Base-by-base conservation (phyloP, 139 green algal species). In the Chlamydomonas eustigma region DNA sequence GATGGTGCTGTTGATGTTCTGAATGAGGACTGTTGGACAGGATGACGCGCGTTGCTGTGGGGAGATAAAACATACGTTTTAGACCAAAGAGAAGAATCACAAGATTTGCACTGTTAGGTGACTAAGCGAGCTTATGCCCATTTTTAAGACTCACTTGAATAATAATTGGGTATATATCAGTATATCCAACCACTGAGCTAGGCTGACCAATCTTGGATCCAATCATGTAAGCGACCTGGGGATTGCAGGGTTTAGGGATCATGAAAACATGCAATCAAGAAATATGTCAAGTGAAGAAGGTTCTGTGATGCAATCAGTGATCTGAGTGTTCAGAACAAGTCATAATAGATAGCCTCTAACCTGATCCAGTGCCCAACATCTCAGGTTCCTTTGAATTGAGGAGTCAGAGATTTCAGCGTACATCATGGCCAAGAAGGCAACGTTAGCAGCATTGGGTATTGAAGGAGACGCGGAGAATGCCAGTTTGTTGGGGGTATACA, bases 11-110 rank as follows among this genome's bases (percentile, higher is more conserved):
- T 70, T 70, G 8, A 35, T 22, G 25, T 70, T 70, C 25, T 32
- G 25, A 6, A 22, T 28, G 58, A 37, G 32, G 58, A 35, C 18
- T 24, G 4, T 34, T 31, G 37, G 22, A 31, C 74, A 50, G 39
- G 75, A 80, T 0, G 75, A 80, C 1, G 64, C 64, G 31, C 75
- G 75, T n/a, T 80, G 75, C 65, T 80, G 75, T n/a, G n/a, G n/a
- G n/a, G n/a, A n/a, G n/a, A n/a, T n/a, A n/a, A n/a, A n/a, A n/a
- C n/a, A n/a, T n/a, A n/a, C n/a, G n/a, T n/a, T n/a, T n/a, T n/a
- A n/a, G n/a, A n/a, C n/a, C n/a, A n/a, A n/a, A n/a, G n/a, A n/a
- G n/a, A n/a, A n/a, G n/a, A n/a, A n/a, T n/a, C n/a, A n/a, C n/a
- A n/a, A n/a, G n/a, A n/a, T n/a, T n/a, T n/a, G n/a, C n/a, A n/a